Evolutionary conservation across 306 rosid species (phyloP).

Genomic region (Gleditsia sinensis): DNA sequence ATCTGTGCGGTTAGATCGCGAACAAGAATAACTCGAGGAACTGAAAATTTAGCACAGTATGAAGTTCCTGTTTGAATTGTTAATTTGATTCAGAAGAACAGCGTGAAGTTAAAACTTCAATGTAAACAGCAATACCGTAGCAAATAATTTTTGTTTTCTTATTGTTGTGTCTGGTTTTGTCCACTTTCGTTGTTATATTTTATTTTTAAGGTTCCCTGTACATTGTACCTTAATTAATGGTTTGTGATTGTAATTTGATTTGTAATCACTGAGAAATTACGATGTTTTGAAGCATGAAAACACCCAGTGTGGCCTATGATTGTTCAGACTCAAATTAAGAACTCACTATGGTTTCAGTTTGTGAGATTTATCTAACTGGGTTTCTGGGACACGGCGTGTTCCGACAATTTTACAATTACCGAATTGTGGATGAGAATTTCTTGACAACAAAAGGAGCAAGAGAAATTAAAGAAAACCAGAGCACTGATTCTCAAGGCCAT

Average conservation of each 20-base stretch:
- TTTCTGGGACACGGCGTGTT: background rate
- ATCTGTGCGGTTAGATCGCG: slow-evolving; percentile 1
- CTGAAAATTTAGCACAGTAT: background rate
- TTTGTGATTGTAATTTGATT: background rate
- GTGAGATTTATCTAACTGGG: slow-evolving; percentile 35
- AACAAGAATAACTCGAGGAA: background rate
- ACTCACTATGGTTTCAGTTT: slow-evolving; percentile 36
- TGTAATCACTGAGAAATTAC: slow-evolving; percentile 1
- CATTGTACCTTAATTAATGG: background rate
- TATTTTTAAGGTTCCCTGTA: background rate
- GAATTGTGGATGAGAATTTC: slow-evolving; percentile 12
- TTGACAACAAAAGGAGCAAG: background rate
- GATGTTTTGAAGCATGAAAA: slow-evolving; percentile 2
- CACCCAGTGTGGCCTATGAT: background rate
- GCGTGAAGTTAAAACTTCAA: background rate
- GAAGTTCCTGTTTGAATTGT: background rate
- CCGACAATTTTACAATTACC: background rate
- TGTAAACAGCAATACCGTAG: background rate
- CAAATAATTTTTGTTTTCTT: background rate
- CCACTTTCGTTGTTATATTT: background rate
- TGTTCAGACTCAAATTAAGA: background rate
- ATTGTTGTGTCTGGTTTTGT: background rate
- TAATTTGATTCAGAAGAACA: background rate
- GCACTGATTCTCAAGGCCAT: slow-evolving; percentile 4
- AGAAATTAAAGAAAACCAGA: background rate